phyloP scores from a whole-genome alignment of 2,329 filamentous ascomycete species.

The Trichoderma brevicompactum region DNA sequence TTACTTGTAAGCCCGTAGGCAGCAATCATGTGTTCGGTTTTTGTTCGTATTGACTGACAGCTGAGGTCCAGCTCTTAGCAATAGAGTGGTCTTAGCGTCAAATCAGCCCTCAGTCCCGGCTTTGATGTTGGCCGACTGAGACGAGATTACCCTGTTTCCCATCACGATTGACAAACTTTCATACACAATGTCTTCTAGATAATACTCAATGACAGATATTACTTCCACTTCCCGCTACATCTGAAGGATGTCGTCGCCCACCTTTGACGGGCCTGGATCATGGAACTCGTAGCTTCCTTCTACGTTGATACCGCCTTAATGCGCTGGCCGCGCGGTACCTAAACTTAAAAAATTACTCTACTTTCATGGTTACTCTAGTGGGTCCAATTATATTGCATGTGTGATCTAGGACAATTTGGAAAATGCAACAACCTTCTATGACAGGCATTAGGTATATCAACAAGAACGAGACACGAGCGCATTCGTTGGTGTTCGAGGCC shows the following conservation, averaged over 20 bases:
- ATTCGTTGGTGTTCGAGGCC: not conserved
- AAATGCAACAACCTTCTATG: not conserved
- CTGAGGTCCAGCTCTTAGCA: too few species aligned
- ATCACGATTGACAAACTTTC: too few species aligned
- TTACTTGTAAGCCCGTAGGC: not conserved
- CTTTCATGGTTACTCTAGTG: conserved; percentile 21
- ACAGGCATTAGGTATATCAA: too few species aligned
- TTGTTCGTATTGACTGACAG: not conserved
- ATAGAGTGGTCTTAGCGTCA: not conserved
- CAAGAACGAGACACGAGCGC: not conserved
- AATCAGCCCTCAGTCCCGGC: not conserved
- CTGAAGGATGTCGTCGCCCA: too few species aligned
- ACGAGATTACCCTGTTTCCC: too few species aligned
- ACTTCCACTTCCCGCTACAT: too few species aligned
- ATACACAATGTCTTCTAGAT: too few species aligned
- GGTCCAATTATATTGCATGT: not conserved
- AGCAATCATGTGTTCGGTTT: not conserved
- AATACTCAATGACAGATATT: too few species aligned
- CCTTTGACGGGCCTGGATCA: not conserved
- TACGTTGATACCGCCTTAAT: not conserved
- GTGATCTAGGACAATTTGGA: not conserved
- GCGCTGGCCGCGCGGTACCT: not conserved
- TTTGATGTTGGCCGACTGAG: not conserved
- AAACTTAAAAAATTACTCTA: conserved; percentile 23
- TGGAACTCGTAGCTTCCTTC: not conserved